A percentile compares a stretch with the other conserved stretches of the same genome.
Evolutionary conservation across 371 early-diverging fungal species (phyloP).

Genomic region (Mucor racemosus): DNA sequence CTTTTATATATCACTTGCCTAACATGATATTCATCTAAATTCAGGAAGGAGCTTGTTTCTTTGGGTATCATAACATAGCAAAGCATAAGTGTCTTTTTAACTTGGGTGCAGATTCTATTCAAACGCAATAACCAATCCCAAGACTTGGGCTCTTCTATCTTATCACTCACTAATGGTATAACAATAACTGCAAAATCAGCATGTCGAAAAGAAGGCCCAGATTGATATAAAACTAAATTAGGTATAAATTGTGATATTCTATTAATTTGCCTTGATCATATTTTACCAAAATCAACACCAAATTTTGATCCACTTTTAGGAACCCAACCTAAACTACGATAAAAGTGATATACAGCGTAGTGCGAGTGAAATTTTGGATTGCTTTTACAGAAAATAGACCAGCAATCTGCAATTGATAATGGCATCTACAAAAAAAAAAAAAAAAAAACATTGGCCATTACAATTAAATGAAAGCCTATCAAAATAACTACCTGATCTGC

Average conservation of each 20-base stretch:
- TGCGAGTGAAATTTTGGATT: conserved; percentile 50
- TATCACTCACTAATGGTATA: conserved; percentile 21
- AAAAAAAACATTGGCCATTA: not conserved
- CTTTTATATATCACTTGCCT: conserved; percentile 59
- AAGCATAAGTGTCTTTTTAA: conserved; percentile 62
- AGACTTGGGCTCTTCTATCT: conserved; percentile 22
- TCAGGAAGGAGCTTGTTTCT: conserved; percentile 9
- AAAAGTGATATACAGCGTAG: conserved; percentile 85
- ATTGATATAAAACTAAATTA: conserved; percentile 33
- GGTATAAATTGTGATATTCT: conserved; percentile 25
- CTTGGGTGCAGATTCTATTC: conserved; percentile 67
- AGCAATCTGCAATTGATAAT: conserved; percentile 41
- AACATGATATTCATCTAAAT: conserved; percentile 40
- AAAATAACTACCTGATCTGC: conserved; percentile 28
- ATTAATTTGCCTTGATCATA: not conserved
- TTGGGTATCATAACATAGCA: conserved; percentile 58
- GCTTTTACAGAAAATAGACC: conserved; percentile 37
- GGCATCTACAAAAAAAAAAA: not conserved
- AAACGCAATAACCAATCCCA: conserved; percentile 65
- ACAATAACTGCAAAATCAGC: conserved; percentile 44
- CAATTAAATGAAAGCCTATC: too few relatives aligned
- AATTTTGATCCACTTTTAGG: conserved; percentile 83
- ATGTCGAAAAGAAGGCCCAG: conserved; percentile 35
- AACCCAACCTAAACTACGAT: conserved; percentile 82
- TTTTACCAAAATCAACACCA: conserved; percentile 77